Base-by-base conservation (phyloP, 768 basidiomycete species). In the Wakefieldia striispora region DNA sequence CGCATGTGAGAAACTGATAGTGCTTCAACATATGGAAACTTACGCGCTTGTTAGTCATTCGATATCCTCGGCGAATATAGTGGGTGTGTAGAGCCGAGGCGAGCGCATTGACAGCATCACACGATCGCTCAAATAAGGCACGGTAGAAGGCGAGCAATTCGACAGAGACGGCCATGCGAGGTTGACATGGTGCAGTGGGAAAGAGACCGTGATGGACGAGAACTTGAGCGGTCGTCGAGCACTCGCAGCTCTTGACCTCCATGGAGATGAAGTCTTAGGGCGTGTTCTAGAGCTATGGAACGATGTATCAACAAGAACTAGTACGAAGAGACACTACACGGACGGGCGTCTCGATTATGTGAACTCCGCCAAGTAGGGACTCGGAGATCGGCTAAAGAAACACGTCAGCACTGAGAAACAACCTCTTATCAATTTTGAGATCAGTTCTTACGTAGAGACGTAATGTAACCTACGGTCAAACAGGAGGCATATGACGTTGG, bases 281-380 rank as follows among this genome's bases (percentile, higher is more conserved):
- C 23, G 41, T 39, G 54, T 40, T 42, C 50, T 43, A 54, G 37
- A 51, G 46, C 45, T 53, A 58, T 24, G 43, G 43, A 43, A 26
- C 26, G 20, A 47, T 40, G 54, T 55, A 55, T 66, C 53, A 51
- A 59, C 43, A 47, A 36, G 44, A 2, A 51, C 41, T 45, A 46
- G 48, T 47, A 59, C 47, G 16, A 20, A 29, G 7, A 40, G 44
- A 45, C 37, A 26, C 46, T 40, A 46, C 49, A 61, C 53, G 42
- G 53, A 58, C 49, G 35, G 37, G 39, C 41, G 36, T 26, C 43
- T 53, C 21, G 35, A 34, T 40, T 45, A 29, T 40, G 26, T 34
- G 46, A 36, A 57, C 41, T 49, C 46, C 35, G 45, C 24, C 6
- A 31, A 43, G 36, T 21, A 14, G n/a, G n/a, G n/a, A n/a, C n/a